Base-by-base conservation (phyloP, 768 basidiomycete species). In the Mrakia blollopis region DNA sequence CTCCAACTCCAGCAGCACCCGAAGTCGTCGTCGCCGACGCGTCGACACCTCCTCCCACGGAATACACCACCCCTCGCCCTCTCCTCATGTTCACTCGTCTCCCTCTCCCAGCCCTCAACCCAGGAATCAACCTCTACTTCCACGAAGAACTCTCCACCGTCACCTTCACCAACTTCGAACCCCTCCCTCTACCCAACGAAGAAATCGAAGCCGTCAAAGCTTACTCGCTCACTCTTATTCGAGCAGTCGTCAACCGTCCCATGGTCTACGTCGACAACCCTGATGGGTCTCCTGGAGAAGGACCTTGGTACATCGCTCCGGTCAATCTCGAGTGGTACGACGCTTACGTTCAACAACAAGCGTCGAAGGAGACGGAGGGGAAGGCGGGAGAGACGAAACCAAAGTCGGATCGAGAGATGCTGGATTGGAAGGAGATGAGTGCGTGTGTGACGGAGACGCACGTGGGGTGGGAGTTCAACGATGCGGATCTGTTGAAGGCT, bases 391-490 rank as follows among this genome's bases (percentile, higher is more conserved):
- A 30, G 60, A 13, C 37, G 57, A 63, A 63, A 32, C 39, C 14
- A 13, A 52, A 16, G 61, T 11, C 41, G 11, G 25, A 68, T 18
- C 60, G 28, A 16, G 60, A 62, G 37, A 74, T 72, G 71, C 50
- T 77, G 25, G 71, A 77, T 28, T 77, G 76, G 76, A 71, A 63
- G 16, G 76, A 77, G 71, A 65, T 75, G 23, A 28, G 39, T 7
- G 50, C 47, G 50, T 57, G 63, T 25, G 35, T 28, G 41, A 57
- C n/a, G 8, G 57, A 60, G 25, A 30, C 74, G 23, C 60, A 39
- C n/a, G 65, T 50, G 25, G 6, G 9, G 1, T 76, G 75, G 75
- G 11, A 52, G 2, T 76, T 39, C n/a, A 7, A 61, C 6, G 68
- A 76, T 28, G 7, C 44, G 25, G 76, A 73, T 6, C 30, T 47